These are phyloP conservation scores for Acidiella bohemica DNA, from an alignment of 495 filamentous ascomycete species.

Conservation along the genomic window DNA sequence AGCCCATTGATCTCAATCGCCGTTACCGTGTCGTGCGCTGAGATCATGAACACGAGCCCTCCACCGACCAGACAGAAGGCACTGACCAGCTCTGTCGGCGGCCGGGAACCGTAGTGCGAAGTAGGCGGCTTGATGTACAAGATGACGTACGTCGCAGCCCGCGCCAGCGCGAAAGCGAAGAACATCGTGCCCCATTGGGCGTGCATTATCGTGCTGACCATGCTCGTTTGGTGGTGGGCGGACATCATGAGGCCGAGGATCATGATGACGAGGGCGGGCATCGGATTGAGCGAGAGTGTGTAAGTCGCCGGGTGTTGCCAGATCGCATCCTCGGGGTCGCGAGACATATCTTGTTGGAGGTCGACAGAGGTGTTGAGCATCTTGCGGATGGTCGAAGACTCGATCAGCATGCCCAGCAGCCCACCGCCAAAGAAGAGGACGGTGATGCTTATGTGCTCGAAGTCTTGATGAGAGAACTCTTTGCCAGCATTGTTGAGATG, in stretches of 20 bases:
- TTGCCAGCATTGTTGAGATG: conserved; percentile 61
- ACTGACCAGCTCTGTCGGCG: conserved; percentile 77
- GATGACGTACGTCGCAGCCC: conserved; percentile 66
- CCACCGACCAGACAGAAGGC: conserved; percentile 80
- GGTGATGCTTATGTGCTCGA: conserved; percentile 89
- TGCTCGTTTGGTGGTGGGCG: conserved; percentile 71
- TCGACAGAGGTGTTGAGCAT: conserved; percentile 56
- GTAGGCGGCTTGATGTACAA: conserved; percentile 71
- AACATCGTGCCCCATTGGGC: conserved; percentile 87
- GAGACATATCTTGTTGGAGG: conserved; percentile 21
- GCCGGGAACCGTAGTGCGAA: conserved; percentile 70
- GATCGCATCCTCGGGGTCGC: conserved; percentile 31
- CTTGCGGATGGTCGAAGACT: conserved; percentile 55
- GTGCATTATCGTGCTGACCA: conserved; percentile 85
- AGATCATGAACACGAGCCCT: conserved; percentile 86
- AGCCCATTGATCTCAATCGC: conserved; percentile 61
- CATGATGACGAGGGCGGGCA: conserved; percentile 75
- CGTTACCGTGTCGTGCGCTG: conserved; percentile 58
- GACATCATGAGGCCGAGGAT: conserved; percentile 90
- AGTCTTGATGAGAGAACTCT: conserved; percentile 60
- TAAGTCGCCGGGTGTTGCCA: conserved; percentile 54
- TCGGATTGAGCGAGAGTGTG: conserved; percentile 68
- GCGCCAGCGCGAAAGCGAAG: conserved; percentile 63
- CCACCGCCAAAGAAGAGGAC: conserved; percentile 92
- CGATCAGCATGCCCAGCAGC: conserved; percentile 88